Conservation (phyloP, 441 rosid species). For the Codiaeum variegatum region DNA sequence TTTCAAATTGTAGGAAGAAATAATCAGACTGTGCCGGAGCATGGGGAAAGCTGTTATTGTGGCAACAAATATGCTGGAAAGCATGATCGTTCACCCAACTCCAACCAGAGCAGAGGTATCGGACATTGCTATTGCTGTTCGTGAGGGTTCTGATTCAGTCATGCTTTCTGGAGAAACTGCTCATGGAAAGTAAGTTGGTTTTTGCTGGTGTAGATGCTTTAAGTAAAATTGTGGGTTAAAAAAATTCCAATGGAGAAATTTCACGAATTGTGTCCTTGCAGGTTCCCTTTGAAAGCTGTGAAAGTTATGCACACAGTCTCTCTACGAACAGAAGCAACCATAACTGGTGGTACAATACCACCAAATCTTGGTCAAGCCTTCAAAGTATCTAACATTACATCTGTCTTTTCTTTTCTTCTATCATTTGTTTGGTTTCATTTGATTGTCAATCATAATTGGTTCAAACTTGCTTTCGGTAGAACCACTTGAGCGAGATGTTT, state of each 20-base stretch:
- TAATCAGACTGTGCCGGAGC: constrained; percentile 86
- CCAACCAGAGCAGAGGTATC: constrained; percentile 98
- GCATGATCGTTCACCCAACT: constrained; percentile 97
- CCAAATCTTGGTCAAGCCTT: constrained; percentile 90
- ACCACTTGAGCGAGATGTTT: constrained; percentile 97
- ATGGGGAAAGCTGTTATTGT: constrained; percentile 98
- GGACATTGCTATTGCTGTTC: constrained; percentile 93
- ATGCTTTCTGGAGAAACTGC: constrained; percentile 99
- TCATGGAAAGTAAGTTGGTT: constrained; percentile 75
- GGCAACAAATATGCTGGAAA: constrained; percentile 97
- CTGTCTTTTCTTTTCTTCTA: background rate
- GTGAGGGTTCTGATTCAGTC: constrained; percentile 96
- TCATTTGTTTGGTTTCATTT: constrained; percentile 1
- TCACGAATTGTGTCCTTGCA: constrained; percentile 23
- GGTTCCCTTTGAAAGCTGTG: constrained; percentile 95
- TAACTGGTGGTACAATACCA: constrained; percentile 71
- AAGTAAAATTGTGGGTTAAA: background rate
- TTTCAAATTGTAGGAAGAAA: constrained; percentile 47
- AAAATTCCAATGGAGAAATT: constrained; percentile 12
- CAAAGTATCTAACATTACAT: constrained; percentile 47
- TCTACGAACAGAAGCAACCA: constrained; percentile 84
- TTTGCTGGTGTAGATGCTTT: background rate
- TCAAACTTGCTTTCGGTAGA: constrained; percentile 43
- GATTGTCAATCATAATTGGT: constrained; percentile 15
- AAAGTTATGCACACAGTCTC: constrained; percentile 96